Conservation (phyloP, 345 rosid species). For the Laguncularia racemosa region DNA sequence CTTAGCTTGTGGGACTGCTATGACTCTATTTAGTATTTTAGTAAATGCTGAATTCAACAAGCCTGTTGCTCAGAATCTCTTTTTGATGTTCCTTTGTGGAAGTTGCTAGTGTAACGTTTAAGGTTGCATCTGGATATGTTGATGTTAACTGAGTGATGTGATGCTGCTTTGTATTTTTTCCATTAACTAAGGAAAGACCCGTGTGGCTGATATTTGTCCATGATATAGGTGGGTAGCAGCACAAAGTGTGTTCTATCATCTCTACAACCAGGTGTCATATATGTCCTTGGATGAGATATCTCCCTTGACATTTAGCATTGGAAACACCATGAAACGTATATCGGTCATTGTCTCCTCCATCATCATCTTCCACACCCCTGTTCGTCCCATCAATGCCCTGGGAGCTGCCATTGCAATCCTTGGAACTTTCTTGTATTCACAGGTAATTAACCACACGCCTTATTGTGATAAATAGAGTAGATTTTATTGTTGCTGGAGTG, state of each 20-base stretch:
- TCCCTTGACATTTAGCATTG: slow-evolving; percentile 92
- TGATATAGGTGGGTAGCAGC: slow-evolving; percentile 86
- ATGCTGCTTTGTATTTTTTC: slow-evolving; percentile 1
- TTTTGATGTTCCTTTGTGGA: neutral
- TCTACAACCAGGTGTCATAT: slow-evolving; percentile 96
- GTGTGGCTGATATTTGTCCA: slow-evolving; percentile 10
- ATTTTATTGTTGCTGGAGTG: too few relatives aligned
- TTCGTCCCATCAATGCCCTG: slow-evolving; percentile 84
- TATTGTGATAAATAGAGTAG: too few relatives aligned
- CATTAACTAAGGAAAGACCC: neutral
- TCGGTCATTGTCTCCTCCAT: slow-evolving; percentile 95
- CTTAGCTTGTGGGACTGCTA: too few relatives aligned
- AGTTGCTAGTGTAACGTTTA: neutral
- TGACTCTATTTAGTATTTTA: too few relatives aligned
- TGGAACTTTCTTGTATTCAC: slow-evolving; percentile 96
- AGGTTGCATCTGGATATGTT: neutral
- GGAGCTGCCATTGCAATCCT: slow-evolving; percentile 96
- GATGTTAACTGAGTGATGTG: neutral
- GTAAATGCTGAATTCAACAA: too few relatives aligned
- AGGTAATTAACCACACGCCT: slow-evolving; percentile 34
- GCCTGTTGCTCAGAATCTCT: neutral
- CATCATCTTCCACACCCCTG: slow-evolving; percentile 95
- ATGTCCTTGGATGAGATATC: slow-evolving; percentile 97
- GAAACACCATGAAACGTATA: slow-evolving; percentile 97
- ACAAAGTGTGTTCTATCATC: slow-evolving; percentile 95